These are phyloP conservation scores for Calonectria honghensis DNA, from an alignment of 2,329 filamentous ascomycete species.

Conservation along the genomic window DNA sequence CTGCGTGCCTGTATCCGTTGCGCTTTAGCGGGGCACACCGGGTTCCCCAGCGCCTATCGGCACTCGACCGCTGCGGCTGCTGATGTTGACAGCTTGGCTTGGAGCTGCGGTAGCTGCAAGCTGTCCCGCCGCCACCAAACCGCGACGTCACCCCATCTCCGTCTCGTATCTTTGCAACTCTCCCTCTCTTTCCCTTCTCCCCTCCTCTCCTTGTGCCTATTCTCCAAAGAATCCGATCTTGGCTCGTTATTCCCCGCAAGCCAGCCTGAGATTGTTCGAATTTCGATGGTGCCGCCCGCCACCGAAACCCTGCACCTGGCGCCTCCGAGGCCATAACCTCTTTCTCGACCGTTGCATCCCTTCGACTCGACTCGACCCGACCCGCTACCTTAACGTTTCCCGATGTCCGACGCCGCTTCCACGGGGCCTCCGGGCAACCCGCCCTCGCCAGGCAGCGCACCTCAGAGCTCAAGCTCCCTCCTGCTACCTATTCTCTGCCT, in stretches of 20 bases:
- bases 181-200: constrained; percentile 8
- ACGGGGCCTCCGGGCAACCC: constrained; percentile 30
- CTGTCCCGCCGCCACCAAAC: constrained; percentile 35
- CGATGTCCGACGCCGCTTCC: constrained; percentile 37
- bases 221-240: not conserved
- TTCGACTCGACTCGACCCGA: constrained; percentile 1
- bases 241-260: constrained; percentile 1
- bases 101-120: constrained; percentile 31
- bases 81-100: constrained; percentile 41
- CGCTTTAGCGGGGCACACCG: constrained; percentile 21
- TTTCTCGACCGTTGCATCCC: constrained; percentile 23
- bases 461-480: constrained; percentile 21
- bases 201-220: not conserved
- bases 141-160: constrained; percentile 38
- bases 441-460: constrained; percentile 14
- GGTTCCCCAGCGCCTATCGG: constrained; percentile 19
- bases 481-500: constrained; percentile 42
- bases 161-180: constrained; percentile 23
- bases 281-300: constrained; percentile 31
- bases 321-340: constrained; percentile 26
- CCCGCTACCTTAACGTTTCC: constrained; percentile 15
- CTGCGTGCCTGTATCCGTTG: constrained; percentile 20
- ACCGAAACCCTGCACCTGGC: constrained; percentile 22
- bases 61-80: constrained; percentile 11
- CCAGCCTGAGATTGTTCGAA: constrained; percentile 1